These are phyloP conservation scores for Lithospermum erythrorhizon DNA, from an alignment of 257 asterid genomes.

Conservation along the genomic window DNA sequence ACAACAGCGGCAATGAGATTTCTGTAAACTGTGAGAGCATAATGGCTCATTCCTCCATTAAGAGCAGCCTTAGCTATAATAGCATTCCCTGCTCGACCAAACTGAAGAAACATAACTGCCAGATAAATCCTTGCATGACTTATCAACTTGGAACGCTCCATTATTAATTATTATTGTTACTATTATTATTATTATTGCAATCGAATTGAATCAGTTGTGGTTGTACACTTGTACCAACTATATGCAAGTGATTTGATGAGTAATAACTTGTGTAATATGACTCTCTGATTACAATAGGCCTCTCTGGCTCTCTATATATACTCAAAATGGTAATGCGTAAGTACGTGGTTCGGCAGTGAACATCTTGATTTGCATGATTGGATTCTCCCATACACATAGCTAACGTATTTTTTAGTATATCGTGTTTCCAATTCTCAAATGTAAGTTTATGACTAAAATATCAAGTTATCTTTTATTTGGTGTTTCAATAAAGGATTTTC, in stretches of 20 bases:
- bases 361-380: not conserved
- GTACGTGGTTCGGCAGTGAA: not conserved
- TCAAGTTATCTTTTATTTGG: not conserved
- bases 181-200: too few species aligned
- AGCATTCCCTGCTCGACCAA: not conserved
- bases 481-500: too few species aligned
- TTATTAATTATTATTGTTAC: too few species aligned
- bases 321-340: not conserved
- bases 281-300: not conserved
- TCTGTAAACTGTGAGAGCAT: conserved; percentile 10
- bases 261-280: not conserved
- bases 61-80: conserved; percentile 2
- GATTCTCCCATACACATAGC: not conserved
- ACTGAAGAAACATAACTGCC: conserved; percentile 3
- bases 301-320: too few species aligned
- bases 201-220: too few species aligned
- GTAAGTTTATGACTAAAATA: not conserved
- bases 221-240: too few species aligned
- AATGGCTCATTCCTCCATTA: conserved; percentile 5
- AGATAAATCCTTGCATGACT: not conserved
- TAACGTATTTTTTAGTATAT: too few species aligned
- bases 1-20: conserved; percentile 36
- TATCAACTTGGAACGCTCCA: not conserved
- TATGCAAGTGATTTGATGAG: too few species aligned
- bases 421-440: not conserved